Conservation (phyloP, 192 early-diverging fungal genomes). For the Helicostylum pulchrum region DNA sequence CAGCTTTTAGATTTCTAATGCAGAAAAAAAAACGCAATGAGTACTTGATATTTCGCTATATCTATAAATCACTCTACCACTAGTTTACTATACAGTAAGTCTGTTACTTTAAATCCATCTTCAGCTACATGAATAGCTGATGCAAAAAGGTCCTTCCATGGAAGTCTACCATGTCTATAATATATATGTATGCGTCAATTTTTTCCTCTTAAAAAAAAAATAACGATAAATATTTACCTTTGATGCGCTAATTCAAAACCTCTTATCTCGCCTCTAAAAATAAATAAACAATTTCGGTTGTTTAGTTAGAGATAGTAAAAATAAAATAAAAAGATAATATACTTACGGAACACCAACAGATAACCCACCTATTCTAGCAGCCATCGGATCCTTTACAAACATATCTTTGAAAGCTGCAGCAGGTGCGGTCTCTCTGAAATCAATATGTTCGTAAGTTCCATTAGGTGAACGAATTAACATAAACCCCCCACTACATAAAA, state of each 20-base stretch:
- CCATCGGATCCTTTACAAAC: constrained; percentile 70
- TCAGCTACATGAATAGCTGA: constrained; percentile 71
- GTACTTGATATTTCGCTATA: not conserved
- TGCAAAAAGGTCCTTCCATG: constrained; percentile 77
- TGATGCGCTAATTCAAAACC: constrained; percentile 81
- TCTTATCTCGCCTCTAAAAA: constrained; percentile 73
- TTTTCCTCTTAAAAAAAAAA: no score
- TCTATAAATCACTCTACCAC: constrained; percentile 9
- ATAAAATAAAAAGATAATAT: not conserved
- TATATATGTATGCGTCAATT: no score
- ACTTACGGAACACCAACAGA: constrained; percentile 74
- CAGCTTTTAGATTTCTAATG: constrained; percentile 17
- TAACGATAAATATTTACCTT: constrained; percentile 25
- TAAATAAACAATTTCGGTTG: not conserved
- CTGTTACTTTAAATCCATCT: constrained; percentile 60
- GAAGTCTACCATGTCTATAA: constrained; percentile 69
- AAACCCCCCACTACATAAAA: constrained; percentile 75
- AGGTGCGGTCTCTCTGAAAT: constrained; percentile 89
- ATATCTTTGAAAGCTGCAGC: constrained; percentile 69
- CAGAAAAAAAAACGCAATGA: not conserved
- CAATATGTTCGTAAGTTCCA: constrained; percentile 64
- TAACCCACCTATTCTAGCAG: constrained; percentile 70
- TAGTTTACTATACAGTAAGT: constrained; percentile 35
- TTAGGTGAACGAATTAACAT: constrained; percentile 73
- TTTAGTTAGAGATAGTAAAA: constrained; percentile 10